Base-by-base conservation (phyloP, 2,329 filamentous ascomycete genomes). In the Clarireedia paspali region DNA sequence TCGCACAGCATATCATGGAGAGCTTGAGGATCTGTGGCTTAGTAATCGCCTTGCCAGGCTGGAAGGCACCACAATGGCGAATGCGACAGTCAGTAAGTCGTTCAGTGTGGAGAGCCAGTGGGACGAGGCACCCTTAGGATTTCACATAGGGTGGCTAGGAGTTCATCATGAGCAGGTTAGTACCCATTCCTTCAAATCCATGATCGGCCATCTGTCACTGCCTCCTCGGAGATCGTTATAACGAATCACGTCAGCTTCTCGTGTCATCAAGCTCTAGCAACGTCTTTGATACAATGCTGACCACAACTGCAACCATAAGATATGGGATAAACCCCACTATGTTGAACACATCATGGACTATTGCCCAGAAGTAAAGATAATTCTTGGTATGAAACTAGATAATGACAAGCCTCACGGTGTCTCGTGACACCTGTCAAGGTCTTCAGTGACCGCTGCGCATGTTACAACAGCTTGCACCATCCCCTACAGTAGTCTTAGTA, bases 1-100 rank as follows among this genome's bases (percentile, higher is more conserved):
- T 20, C 73, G 79, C n/a, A 71, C 71, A 61, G 78, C 78, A 66
- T 24, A 17, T 24, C 67, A 79, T 63, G 74, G 74, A 10, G 71
- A 75, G 39, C 70, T 78, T 40, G 80, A 82, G 64, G 79, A 81
- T 55, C 73, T 78, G 57, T 83, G 80, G 80, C 77, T 81, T 57
- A 74, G 74, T 12, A 72, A 73, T 59, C 73, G 78, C 2, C 64
- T 82, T 26, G 73, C 72, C 50, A 64, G 74, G 36, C 65, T 80
- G 27, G 76, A 77, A 1, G 75, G 74, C 20, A 74, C 75, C 7
- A 75, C 72, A 56, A 74, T 81, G 23, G 76, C 79, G 1, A 62
- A 64, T 62, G 66, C 63, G 10, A 62, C 61, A 9, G 59, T 66
- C 15, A 69, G 75, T 15, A 71, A 73, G 17, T 72, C 73, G 40